Evolutionary conservation across 108 stramenopile species (phyloP).

Genomic region (Chaetoceros tenuissimus): DNA sequence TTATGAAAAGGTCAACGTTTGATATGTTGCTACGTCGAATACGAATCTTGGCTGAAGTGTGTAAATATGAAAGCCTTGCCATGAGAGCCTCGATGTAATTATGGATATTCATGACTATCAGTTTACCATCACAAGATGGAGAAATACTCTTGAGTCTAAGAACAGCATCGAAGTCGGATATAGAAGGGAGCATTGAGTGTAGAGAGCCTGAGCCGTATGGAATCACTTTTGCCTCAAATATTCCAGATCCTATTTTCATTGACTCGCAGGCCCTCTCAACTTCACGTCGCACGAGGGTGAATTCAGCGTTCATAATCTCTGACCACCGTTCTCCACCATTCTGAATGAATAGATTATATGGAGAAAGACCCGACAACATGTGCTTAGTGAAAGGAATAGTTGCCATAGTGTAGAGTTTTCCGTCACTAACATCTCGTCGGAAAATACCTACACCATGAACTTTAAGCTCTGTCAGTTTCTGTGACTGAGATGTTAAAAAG

Average conservation of each 20-base stretch:
- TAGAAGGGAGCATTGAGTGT: neutral
- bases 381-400: conserved; percentile 6
- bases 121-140: neutral
- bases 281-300: too few species aligned
- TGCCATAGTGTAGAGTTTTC: conserved; percentile 10
- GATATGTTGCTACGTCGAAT: neutral
- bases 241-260: neutral
- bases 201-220: conserved; percentile 1
- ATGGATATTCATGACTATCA: neutral
- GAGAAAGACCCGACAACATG: neutral
- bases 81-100: neutral
- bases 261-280: too few species aligned
- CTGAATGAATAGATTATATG: too few species aligned
- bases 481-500: too few species aligned
- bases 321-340: too few species aligned
- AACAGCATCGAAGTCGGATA: conserved; percentile 17
- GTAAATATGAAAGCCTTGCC: too few species aligned
- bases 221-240: neutral
- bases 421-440: conserved; percentile 3
- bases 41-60: conserved; percentile 3
- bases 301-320: too few species aligned
- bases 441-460: conserved; percentile 1
- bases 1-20: neutral
- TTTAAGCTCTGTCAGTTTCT: neutral
- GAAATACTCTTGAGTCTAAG: neutral